Evolutionary conservation across 306 rosid species (phyloP).

Genomic region (Lathyrus tuberosus): DNA sequence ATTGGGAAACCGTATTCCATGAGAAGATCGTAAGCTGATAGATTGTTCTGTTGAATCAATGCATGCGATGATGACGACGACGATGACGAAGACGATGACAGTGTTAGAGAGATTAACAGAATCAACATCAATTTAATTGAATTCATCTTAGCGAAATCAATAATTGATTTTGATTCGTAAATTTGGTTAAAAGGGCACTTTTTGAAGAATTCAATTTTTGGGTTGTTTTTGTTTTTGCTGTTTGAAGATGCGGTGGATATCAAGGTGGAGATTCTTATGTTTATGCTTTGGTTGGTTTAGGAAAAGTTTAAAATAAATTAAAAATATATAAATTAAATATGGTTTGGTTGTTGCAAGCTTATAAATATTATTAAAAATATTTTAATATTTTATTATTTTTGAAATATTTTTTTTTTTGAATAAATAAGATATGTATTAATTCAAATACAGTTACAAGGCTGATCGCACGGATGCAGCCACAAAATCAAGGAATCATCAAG

Average conservation of each 20-base stretch:
- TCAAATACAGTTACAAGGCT: no score
- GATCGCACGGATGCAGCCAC: no score
- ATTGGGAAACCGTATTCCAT: slow-evolving; percentile 56
- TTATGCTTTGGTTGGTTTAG: neutral
- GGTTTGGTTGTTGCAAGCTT: no score
- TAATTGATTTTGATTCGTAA: neutral
- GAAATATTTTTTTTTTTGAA: no score
- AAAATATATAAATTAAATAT: neutral
- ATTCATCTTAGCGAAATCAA: neutral
- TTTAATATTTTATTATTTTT: no score
- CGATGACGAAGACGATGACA: neutral
- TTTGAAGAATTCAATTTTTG: neutral
- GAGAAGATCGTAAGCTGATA: slow-evolving; percentile 60
- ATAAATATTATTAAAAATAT: no score
- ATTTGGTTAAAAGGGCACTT: neutral
- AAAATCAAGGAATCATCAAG: no score
- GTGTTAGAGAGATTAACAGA: neutral
- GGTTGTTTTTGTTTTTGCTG: neutral
- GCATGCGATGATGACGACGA: neutral
- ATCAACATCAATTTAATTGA: slow-evolving; percentile 20
- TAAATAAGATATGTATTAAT: no score
- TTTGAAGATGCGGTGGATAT: neutral
- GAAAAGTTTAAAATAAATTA: neutral
- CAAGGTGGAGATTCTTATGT: neutral
- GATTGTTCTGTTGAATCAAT: neutral